phyloP scores from a whole-genome alignment of 2,329 filamentous ascomycete genomes.

The Talaromyces sp. region DNA sequence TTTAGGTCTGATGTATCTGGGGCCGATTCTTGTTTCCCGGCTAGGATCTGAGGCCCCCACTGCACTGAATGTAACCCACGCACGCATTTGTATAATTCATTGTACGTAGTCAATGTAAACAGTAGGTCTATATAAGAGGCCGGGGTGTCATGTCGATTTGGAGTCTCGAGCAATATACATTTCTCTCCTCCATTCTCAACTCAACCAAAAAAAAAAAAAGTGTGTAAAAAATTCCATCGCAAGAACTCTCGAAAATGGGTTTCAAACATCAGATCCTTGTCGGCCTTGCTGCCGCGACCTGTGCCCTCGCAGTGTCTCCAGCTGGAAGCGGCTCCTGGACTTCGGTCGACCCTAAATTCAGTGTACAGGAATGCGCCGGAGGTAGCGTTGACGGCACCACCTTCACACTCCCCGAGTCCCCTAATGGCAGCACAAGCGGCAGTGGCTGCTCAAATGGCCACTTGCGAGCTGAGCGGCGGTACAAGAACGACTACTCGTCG shows the following conservation, averaged over 20 bases:
- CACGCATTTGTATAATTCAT: neutral
- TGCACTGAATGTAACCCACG: neutral
- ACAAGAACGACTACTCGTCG: slow-evolving; percentile 7
- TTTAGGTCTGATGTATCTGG: neutral
- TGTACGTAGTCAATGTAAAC: neutral
- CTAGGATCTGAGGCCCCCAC: neutral
- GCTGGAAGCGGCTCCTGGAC: slow-evolving; percentile 6
- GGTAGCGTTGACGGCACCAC: slow-evolving; percentile 1
- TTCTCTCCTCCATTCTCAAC: neutral
- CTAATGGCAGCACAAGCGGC: slow-evolving; percentile 7
- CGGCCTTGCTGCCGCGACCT: slow-evolving; percentile 4
- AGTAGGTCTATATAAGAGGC: neutral
- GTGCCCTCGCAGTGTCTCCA: slow-evolving; percentile 1
- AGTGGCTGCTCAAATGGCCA: slow-evolving; percentile 8
- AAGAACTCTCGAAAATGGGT: slow-evolving; percentile 3
- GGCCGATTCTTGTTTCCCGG: neutral
- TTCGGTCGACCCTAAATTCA: neutral
- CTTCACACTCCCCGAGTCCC: slow-evolving; percentile 2
- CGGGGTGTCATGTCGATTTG: neutral
- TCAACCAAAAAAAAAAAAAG: no score
- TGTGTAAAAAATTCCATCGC: neutral
- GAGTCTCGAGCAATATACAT: neutral
- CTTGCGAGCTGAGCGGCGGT: slow-evolving; percentile 6
- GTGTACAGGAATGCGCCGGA: slow-evolving; percentile 4
- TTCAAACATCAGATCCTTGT: slow-evolving; percentile 1